Evolutionary conservation across 192 early-diverging fungal species (phyloP), one percentile per base, ranked within the genome.

Genomic region (Coemansia sp.): DNA sequence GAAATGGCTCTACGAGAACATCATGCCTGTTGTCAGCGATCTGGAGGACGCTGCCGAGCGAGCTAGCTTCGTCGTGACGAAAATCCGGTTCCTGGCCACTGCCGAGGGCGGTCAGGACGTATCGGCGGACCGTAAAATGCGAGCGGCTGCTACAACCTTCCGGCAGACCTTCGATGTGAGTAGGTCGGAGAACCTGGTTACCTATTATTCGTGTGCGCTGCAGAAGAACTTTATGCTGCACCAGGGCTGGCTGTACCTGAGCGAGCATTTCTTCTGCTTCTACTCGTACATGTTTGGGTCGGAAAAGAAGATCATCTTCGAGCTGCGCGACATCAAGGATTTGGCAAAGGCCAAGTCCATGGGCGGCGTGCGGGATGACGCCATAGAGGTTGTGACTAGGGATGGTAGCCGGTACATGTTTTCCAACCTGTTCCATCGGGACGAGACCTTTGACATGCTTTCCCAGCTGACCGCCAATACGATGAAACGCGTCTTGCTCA

Each of bases 241-340:
- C 74, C 98, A 99, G 79, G 98, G 98, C 1, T 99, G 98, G 98
- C 80, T 99, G 78, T 99, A 99, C 69, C 87, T 99, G 45, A 94
- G 92, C 57, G 89, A 94, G 70, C 93, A 95, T 66, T 92, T 95
- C 73, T 73, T 97, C 29, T 93, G 93, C 85, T 99, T 98, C 72
- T 94, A 99, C 79, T 95, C 95, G 21, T 95, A 95, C 64, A 82
- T 98, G 44, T 87, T 99, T 41, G 95, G 94, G 2, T 86, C 89
- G 5, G 98, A 99, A 74, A 98, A 95, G 40, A 95, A 93, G 73
- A 79, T 97, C 34, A 85, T 95, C 45, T 83, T 99, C 59, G 92
- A 95, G 72, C 85, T 99, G 40, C 96, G 96, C 71, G 92, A 98
- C 67, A 89, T 98, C 53, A 91, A 93, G 77, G 89, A 95, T 48